Base-by-base conservation (phyloP, 2,329 filamentous ascomycete genomes). In the Colletotrichum karsti region DNA sequence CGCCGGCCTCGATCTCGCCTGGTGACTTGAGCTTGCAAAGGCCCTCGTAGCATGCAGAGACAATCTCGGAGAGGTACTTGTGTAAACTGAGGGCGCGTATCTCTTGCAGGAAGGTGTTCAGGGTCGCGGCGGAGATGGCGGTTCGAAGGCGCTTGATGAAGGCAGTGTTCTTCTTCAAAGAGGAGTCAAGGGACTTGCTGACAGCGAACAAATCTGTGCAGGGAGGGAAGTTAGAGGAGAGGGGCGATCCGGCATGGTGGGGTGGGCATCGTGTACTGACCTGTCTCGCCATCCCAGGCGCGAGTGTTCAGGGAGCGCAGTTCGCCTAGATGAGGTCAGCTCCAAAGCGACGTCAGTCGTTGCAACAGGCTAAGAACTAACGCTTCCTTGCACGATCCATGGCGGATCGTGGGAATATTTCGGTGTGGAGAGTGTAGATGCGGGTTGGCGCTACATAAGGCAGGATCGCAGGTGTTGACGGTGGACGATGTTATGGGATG, bases 131-230 rank as follows among this genome's bases (percentile, higher is more conserved):
- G 71, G 92, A 95, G 71, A 98, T 91, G 68, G 94, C 93, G 66
- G 95, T 98, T 74, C 95, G 93, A 63, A 98, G 87, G 76, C 95
- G 93, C 82, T 97, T 98, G 77, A 98, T 98, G 80, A 98, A 98
- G 72, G 95, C 94, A 4, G 95, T 98, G 76, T 98, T 98, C 85
- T 98, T 98, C 84, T 97, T 98, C 79, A 98, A 87, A 57, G 95
- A 96, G 58, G 95, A 97, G 80, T 98, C 95, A 76, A 98, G 91
- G 30, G 93, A 92, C 76, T 88, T 88, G 79, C 89, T 91, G 73
- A 96, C 90, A 60, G 89, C 82, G 76, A 97, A 94, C 70, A 97
- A 83, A 84, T 93, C 94, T 97, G 55, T 35, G 50, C 44, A 57
- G 61, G 51, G 70, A 63, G 42, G 22, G 18, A 26, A 51, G 48